Conservation (phyloP, 192 early-diverging fungal species). For the Coemansia sp. region DNA sequence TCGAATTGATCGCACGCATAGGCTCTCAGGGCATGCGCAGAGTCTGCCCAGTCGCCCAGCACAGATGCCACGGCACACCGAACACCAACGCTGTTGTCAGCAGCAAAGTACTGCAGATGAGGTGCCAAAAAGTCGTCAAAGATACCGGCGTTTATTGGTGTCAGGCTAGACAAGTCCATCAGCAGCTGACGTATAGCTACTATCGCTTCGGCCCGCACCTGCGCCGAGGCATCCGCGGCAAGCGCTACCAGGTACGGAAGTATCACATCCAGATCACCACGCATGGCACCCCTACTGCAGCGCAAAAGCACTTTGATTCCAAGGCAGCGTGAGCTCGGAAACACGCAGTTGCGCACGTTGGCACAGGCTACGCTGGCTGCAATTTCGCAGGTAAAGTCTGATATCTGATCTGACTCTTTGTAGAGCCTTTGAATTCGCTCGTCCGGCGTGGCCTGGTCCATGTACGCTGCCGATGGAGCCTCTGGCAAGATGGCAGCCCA, state of each 20-base stretch:
- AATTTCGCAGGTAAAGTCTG: constrained; percentile 40
- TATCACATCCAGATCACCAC: constrained; percentile 38
- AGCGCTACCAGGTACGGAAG: constrained; percentile 51
- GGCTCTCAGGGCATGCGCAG: constrained; percentile 71
- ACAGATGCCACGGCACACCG: constrained; percentile 82
- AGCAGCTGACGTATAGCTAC: constrained; percentile 50
- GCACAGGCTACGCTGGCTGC: constrained; percentile 41
- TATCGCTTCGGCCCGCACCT: constrained; percentile 46
- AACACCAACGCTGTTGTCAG: constrained; percentile 76
- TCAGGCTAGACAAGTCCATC: constrained; percentile 72
- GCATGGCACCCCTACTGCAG: constrained; percentile 40
- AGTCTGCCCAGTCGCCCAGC: constrained; percentile 78
- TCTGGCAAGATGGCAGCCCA: constrained; percentile 61
- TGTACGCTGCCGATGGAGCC: constrained; percentile 45
- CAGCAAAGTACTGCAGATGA: constrained; percentile 65
- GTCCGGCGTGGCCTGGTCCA: constrained; percentile 39
- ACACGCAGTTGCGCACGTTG: constrained; percentile 46
- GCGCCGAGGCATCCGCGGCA: constrained; percentile 29
- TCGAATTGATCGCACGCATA: constrained; percentile 38
- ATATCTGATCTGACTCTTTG: constrained; percentile 21
- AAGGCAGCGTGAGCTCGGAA: constrained; percentile 41
- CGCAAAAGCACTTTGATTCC: constrained; percentile 39
- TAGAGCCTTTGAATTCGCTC: constrained; percentile 40
- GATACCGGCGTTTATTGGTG: constrained; percentile 79
- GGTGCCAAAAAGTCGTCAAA: constrained; percentile 92